Percentiles rank a stretch among this genome's conserved stretches.
phyloP scores from a whole-genome alignment of 2,329 filamentous ascomycete genomes.

The Fusarium paranaense region DNA sequence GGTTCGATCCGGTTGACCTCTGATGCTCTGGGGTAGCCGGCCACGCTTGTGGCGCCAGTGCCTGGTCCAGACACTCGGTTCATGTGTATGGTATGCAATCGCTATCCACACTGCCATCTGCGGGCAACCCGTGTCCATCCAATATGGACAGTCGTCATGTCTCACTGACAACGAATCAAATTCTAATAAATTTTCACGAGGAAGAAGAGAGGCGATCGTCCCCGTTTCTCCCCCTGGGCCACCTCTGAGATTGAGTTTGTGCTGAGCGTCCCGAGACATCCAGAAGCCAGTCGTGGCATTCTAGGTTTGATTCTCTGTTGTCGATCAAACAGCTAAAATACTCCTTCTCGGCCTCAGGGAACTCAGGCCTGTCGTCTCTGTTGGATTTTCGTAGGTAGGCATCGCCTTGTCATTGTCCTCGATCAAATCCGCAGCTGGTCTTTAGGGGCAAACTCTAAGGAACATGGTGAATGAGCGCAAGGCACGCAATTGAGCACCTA shows the following conservation, averaged over 20 bases:
- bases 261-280: conserved; percentile 11
- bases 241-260: not conserved
- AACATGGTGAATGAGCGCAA: not conserved
- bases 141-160: not conserved
- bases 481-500: not conserved
- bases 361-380: not conserved
- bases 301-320: not conserved
- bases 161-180: not conserved
- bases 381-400: not conserved
- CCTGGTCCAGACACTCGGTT: not conserved
- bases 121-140: not conserved
- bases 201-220: not conserved
- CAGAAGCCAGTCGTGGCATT: not conserved
- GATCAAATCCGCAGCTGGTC: not conserved
- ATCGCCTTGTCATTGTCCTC: not conserved
- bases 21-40: not conserved
- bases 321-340: not conserved
- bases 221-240: not conserved
- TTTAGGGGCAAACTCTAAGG: not conserved
- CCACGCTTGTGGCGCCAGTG: conserved; percentile 2
- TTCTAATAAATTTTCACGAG: not conserved
- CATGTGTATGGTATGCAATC: conserved; percentile 1
- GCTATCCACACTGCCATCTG: not conserved
- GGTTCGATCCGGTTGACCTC: conserved; percentile 10
- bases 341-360: not conserved